These are phyloP conservation scores for Lipomyces chichibuensis DNA, from an alignment of 805 yeast genomes.

Conservation along the genomic window DNA sequence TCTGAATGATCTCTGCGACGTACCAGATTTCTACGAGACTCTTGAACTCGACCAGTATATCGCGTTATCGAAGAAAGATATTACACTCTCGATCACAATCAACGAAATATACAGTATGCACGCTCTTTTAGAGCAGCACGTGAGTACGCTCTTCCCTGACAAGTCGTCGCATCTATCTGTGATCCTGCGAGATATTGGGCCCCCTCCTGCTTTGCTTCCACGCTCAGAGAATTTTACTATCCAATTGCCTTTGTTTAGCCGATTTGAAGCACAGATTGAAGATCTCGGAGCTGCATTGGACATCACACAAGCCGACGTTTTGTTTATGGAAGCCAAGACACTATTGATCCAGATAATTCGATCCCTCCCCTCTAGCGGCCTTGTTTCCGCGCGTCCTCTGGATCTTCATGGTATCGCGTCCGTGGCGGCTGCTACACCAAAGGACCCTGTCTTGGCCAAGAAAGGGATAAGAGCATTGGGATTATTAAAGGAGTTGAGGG, in stretches of 20 bases:
- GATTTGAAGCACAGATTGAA: slow-evolving; percentile 44
- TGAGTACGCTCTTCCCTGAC: slow-evolving; percentile 24
- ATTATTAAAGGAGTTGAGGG: slow-evolving; percentile 40
- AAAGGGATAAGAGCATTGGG: slow-evolving; percentile 44
- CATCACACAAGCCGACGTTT: slow-evolving; percentile 41
- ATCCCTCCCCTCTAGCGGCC: slow-evolving; percentile 42
- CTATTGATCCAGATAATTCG: slow-evolving; percentile 45
- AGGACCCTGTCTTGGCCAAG: slow-evolving; percentile 41
- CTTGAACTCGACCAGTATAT: slow-evolving; percentile 48
- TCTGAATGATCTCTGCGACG: slow-evolving; percentile 46
- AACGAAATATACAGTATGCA: slow-evolving; percentile 46
- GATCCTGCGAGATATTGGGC: slow-evolving; percentile 42
- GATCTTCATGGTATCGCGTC: slow-evolving; percentile 42
- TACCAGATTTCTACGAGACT: slow-evolving; percentile 48
- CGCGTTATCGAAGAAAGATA: slow-evolving; percentile 45
- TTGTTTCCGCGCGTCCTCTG: slow-evolving; percentile 38
- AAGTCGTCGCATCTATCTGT: slow-evolving; percentile 34
- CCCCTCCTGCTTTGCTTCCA: slow-evolving; percentile 41
- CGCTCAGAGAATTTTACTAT: slow-evolving; percentile 41
- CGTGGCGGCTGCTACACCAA: slow-evolving; percentile 40
- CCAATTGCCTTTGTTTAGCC: slow-evolving; percentile 42
- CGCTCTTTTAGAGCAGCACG: slow-evolving; percentile 43
- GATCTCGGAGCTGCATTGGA: slow-evolving; percentile 39
- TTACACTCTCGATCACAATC: slow-evolving; percentile 42
- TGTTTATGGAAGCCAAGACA: slow-evolving; percentile 45